Conservation (phyloP, 768 basidiomycete species). For the Asterophora parasitica region DNA sequence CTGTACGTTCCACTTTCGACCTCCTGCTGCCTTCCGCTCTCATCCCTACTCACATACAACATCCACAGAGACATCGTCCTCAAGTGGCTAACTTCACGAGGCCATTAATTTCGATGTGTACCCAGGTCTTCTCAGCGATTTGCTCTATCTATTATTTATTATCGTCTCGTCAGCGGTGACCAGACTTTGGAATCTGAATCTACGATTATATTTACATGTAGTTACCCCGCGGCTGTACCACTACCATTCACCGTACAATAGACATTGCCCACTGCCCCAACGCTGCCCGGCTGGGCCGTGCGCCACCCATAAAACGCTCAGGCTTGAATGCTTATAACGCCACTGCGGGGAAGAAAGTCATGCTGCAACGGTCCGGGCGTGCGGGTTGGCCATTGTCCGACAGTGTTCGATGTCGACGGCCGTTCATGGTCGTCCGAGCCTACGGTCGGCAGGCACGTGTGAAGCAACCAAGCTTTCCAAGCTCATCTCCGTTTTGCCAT, state of each 20-base stretch:
- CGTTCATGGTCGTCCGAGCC: too few relatives aligned
- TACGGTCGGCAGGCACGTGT: too few relatives aligned
- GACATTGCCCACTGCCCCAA: too few relatives aligned
- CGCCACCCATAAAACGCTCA: too few relatives aligned
- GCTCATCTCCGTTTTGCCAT: conserved; percentile 72
- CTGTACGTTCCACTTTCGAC: conserved; percentile 43
- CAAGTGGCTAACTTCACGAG: conserved; percentile 77
- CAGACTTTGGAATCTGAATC: too few relatives aligned
- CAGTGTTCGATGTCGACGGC: too few relatives aligned
- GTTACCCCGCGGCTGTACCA: neutral
- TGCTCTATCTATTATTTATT: conserved; percentile 1
- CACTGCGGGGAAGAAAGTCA: too few relatives aligned
- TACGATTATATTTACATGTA: neutral
- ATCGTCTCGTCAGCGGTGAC: neutral
- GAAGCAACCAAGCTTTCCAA: neutral
- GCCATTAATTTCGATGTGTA: conserved; percentile 43
- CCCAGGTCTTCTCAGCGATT: neutral
- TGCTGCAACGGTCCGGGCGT: too few relatives aligned
- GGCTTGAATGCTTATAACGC: too few relatives aligned
- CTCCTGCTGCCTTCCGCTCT: neutral
- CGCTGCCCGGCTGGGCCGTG: too few relatives aligned
- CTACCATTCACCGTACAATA: conserved; percentile 1
- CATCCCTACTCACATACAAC: conserved; percentile 3
- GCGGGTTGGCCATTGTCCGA: too few relatives aligned
- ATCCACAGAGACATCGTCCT: conserved; percentile 71